phyloP scores from a whole-genome alignment of 2,329 filamentous ascomycete species.

The Coniosporium tulheliwenetii region DNA sequence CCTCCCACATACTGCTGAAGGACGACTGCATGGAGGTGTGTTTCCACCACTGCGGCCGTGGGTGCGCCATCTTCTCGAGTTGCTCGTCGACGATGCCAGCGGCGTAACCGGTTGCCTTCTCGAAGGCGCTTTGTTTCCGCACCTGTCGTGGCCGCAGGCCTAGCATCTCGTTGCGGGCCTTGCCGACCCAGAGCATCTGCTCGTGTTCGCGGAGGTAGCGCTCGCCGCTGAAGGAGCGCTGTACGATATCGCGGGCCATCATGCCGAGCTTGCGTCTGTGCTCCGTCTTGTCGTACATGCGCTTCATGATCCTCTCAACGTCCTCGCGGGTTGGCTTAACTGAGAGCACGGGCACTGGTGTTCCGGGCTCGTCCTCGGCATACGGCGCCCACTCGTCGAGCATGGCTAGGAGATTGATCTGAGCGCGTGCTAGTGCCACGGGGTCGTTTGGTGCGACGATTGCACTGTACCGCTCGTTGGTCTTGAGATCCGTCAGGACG shows the following conservation, averaged over 20 bases:
- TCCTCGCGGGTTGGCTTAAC: conserved; percentile 34
- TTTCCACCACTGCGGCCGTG: no score
- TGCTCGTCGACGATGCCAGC: no score
- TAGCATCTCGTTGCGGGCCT: neutral
- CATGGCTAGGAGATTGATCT: conserved; percentile 46
- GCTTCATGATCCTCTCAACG: conserved; percentile 35
- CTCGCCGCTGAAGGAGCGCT: conserved; percentile 43
- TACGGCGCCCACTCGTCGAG: conserved; percentile 46
- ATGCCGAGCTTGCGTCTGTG: conserved; percentile 42
- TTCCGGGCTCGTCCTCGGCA: conserved; percentile 31
- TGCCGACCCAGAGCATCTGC: conserved; percentile 13
- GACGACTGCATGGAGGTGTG: no score
- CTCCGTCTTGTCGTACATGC: conserved; percentile 45
- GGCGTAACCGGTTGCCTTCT: no score
- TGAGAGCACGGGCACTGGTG: conserved; percentile 24
- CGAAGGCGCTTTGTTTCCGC: no score
- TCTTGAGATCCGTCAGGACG: conserved; percentile 36
- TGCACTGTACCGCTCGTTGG: conserved; percentile 37
- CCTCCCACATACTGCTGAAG: no score
- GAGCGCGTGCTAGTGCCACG: conserved; percentile 41
- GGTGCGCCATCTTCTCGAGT: no score
- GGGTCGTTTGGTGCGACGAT: conserved; percentile 51
- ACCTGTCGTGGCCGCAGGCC: no score
- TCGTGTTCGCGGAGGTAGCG: conserved; percentile 35
- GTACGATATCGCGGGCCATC: conserved; percentile 41